Conservation (phyloP, 2,329 filamentous ascomycete species). For the Chaetomium globosum region DNA sequence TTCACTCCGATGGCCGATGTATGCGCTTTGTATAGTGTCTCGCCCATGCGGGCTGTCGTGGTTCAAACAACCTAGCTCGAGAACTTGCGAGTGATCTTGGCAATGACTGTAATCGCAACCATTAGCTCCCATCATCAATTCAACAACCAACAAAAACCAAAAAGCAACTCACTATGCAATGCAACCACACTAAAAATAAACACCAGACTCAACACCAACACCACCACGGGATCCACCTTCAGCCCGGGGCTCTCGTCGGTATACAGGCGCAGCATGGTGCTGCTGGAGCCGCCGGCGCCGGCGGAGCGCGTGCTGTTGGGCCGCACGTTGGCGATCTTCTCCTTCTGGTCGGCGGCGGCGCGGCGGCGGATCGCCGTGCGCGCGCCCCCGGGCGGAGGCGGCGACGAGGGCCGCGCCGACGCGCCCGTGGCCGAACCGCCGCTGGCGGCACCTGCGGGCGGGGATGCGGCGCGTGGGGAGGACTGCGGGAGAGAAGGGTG, state of each 20-base stretch:
- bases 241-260: conserved; percentile 96
- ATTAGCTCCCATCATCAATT: conserved; percentile 7
- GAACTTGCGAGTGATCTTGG: conserved; percentile 91
- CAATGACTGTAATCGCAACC: conserved; percentile 68
- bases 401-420: conserved; percentile 75
- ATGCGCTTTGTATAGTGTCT: not conserved
- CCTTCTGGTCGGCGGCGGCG: conserved; percentile 94
- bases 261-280: conserved; percentile 98
- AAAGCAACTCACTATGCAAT: conserved; percentile 78
- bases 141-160: not conserved
- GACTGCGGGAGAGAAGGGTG: conserved; percentile 46
- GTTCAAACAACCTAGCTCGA: conserved; percentile 53
- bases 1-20: not conserved
- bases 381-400: conserved; percentile 87
- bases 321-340: conserved; percentile 91
- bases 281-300: conserved; percentile 92
- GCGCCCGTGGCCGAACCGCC: conserved; percentile 57
- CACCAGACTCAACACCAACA: conserved; percentile 91
- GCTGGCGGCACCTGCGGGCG: conserved; percentile 55
- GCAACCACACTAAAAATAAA: conserved; percentile 99
- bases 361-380: conserved; percentile 94
- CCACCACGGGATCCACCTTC: conserved; percentile 97
- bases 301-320: conserved; percentile 91
- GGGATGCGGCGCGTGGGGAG: conserved; percentile 63
- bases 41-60: not conserved